A percentile compares a stretch with the other conserved stretches of the same genome.
Evolutionary conservation across 2,329 filamentous ascomycete species (phyloP).

Genomic region (Claviceps arundinis): DNA sequence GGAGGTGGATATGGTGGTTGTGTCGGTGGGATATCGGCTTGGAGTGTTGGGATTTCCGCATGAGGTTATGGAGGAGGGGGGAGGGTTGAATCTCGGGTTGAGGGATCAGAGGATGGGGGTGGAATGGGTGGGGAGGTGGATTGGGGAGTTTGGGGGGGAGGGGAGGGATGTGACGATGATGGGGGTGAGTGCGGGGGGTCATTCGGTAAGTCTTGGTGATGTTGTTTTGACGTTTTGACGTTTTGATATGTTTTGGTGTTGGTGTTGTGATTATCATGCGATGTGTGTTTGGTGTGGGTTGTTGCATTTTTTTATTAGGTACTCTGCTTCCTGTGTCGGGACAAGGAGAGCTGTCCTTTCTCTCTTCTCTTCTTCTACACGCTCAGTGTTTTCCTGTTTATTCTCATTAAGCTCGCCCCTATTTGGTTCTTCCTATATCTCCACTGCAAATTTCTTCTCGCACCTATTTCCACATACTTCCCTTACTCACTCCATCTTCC

Average conservation of each 20-base stretch:
- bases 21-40: slow-evolving; percentile 51
- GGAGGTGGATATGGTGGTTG: slow-evolving; percentile 36
- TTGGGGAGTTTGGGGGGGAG: slow-evolving; percentile 44
- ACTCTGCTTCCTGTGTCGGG: too few species aligned
- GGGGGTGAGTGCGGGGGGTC: slow-evolving; percentile 49
- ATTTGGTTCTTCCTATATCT: too few species aligned
- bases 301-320: too few species aligned
- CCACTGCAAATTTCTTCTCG: too few species aligned
- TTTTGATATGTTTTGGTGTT: too few species aligned
- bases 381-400: too few species aligned
- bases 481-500: slow-evolving; percentile 2
- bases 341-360: too few species aligned
- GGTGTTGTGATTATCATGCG: too few species aligned
- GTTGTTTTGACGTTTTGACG: background rate
- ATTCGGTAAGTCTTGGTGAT: slow-evolving; percentile 32
- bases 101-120: slow-evolving; percentile 47
- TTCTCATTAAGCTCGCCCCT: too few species aligned
- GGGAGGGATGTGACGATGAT: slow-evolving; percentile 41
- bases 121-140: slow-evolving; percentile 47
- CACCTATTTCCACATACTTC: too few species aligned
- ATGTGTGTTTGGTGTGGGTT: too few species aligned
- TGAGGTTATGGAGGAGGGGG: slow-evolving; percentile 35
- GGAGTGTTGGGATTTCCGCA: slow-evolving; percentile 55
- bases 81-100: slow-evolving; percentile 49
- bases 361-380: too few species aligned